Base-by-base conservation (phyloP, 345 rosid genomes). In the Gynandropsis gynandra region DNA sequence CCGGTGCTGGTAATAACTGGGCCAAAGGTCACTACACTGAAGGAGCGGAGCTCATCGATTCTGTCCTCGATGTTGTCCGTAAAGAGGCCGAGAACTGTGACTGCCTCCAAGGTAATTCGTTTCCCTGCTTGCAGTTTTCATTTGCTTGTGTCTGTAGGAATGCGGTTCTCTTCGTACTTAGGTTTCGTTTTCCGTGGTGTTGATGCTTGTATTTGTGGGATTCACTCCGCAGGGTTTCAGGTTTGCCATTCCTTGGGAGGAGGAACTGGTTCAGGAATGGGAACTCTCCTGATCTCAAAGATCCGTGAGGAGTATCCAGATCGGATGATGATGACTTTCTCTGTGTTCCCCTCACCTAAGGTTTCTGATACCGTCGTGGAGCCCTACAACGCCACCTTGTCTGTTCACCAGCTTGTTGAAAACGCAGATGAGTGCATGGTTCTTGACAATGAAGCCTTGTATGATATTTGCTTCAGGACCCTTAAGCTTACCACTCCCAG, bases 271-370 rank as follows among this genome's bases (percentile, higher is more conserved):
- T 75, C 76, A 5, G 72, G 77, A 1, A 75, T 75, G 74, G 76
- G 80, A 9, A 72, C 77, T 9, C 70, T 75, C 1, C 62, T 75
- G 80, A 72, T 75, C 11, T 72, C 76, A 0, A 75, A 71, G 68
- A 75, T 75, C 46, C 58, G 80, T 37, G 80, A 75, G 61, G 80
- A 75, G 51, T 75, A 72, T 54, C 76, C 72, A 4, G 80, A 72
- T 59, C 38, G 74, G 17, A 75, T 75, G 80, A 72, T 75, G 76
- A 72, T 75, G 16, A 75, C 76, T 24, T 75, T 75, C 65, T 75
- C 80, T 4, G 76, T 72, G 0, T 74, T 74, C 21, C 78, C 78
- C 0, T 74, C 78, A 40, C 78, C 75, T 15, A 70, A 66, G 58
- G 76, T 74, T 17, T 74, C 79, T 21, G 79, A 71, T 54, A 71